Evolutionary conservation across 2,329 filamentous ascomycete species (phyloP).

Genomic region (Pseudocercospora fijiensis): DNA sequence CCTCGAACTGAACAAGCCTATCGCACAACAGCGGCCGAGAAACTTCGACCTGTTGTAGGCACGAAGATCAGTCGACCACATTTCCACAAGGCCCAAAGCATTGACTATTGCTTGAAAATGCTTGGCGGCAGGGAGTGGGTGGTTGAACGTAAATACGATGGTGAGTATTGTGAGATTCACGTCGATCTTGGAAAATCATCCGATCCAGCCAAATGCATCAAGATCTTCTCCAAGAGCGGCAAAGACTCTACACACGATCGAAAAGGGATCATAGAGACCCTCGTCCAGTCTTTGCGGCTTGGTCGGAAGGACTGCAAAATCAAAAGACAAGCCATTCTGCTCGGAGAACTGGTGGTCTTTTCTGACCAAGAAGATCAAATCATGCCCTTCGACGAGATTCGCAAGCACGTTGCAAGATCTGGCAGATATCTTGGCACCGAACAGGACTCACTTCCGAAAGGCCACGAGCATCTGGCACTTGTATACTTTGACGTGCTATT

Average conservation of each 20-base stretch:
- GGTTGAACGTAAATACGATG: constrained; percentile 79
- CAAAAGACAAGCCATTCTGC: constrained; percentile 68
- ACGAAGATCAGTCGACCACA: constrained; percentile 49
- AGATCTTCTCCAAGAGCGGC: constrained; percentile 89
- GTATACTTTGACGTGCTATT: constrained; percentile 62
- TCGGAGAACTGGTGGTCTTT: constrained; percentile 81
- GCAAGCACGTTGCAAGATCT: constrained; percentile 74
- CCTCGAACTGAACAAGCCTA: constrained; percentile 35
- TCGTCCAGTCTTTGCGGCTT: constrained; percentile 65
- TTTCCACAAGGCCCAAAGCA: constrained; percentile 51
- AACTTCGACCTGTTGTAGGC: constrained; percentile 40
- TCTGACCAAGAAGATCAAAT: constrained; percentile 65
- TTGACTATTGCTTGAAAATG: constrained; percentile 72
- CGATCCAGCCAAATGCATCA: constrained; percentile 53
- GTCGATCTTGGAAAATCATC: constrained; percentile 61
- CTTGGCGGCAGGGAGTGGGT: constrained; percentile 62
- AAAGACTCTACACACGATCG: constrained; percentile 82
- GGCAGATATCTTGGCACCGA: constrained; percentile 67
- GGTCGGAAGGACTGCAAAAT: constrained; percentile 60
- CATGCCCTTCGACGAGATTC: constrained; percentile 75
- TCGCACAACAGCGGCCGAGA: constrained; percentile 36
- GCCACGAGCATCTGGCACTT: constrained; percentile 59
- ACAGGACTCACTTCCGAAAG: constrained; percentile 62
- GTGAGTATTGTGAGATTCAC: constrained; percentile 85
- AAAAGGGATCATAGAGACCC: constrained; percentile 58